Evolutionary conservation across 2,329 filamentous ascomycete species (phyloP).

Genomic region (Verticillium klebahnii): DNA sequence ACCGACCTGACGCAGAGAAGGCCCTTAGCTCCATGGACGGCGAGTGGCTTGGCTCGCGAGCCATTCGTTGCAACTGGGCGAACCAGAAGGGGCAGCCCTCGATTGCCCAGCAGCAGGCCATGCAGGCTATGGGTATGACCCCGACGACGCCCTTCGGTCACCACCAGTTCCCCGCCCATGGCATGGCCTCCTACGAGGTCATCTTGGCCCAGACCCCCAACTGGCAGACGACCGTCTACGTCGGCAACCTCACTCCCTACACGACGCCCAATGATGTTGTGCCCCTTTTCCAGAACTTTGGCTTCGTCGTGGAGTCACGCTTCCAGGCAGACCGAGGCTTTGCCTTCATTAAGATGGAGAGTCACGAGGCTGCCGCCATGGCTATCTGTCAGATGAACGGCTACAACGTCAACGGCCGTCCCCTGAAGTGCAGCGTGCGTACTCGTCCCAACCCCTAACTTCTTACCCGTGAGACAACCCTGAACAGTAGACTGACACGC

Average conservation of each 20-base stretch:
- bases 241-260: conserved; percentile 96
- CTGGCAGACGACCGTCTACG: conserved; percentile 98
- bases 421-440: conserved; percentile 97
- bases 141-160: conserved; percentile 94
- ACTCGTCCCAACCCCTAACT: not conserved
- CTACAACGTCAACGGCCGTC: conserved; percentile 95
- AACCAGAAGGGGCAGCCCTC: conserved; percentile 99
- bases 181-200: conserved; percentile 96
- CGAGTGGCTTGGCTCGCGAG: conserved; percentile 96
- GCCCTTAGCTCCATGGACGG: conserved; percentile 97
- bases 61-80: conserved; percentile 99
- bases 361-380: conserved; percentile 96
- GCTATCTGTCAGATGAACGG: conserved; percentile 97
- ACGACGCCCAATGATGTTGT: conserved; percentile 95
- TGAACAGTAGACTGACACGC: conserved; percentile 23
- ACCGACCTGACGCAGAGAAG: conserved; percentile 90
- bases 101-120: conserved; percentile 94
- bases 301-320: conserved; percentile 92
- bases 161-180: conserved; percentile 96
- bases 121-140: conserved; percentile 97
- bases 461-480: not conserved
- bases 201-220: conserved; percentile 89
- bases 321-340: conserved; percentile 98
- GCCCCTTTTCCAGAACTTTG: conserved; percentile 98
- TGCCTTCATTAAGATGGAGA: conserved; percentile 99